Conservation (phyloP, 1,284 basidiomycete species). For the Gomphus sp. region DNA sequence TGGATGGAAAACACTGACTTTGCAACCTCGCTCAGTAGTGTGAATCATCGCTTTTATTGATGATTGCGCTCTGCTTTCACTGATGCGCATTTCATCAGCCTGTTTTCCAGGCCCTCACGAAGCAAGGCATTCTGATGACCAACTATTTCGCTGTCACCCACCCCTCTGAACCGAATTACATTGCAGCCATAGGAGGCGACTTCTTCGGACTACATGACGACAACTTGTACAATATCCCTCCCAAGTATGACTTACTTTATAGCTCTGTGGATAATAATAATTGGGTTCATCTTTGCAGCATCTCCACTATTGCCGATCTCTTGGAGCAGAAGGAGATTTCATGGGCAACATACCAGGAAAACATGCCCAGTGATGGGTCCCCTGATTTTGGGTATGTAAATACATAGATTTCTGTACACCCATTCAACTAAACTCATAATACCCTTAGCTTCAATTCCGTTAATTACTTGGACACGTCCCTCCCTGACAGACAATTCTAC, state of each 20-base stretch:
- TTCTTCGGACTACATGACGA: slow-evolving; percentile 51
- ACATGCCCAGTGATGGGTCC: slow-evolving; percentile 48
- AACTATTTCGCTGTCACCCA: slow-evolving; percentile 53
- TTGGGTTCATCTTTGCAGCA: slow-evolving; percentile 26
- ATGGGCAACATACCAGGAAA: slow-evolving; percentile 52
- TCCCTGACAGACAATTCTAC: slow-evolving; percentile 35
- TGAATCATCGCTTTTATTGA: background rate
- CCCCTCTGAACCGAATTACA: slow-evolving; percentile 52
- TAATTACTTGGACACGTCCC: slow-evolving; percentile 36
- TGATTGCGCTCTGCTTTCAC: background rate
- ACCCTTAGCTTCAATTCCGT: background rate
- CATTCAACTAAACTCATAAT: background rate
- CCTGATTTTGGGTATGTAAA: slow-evolving; percentile 25
- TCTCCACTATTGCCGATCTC: slow-evolving; percentile 55
- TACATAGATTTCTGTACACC: background rate
- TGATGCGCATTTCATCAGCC: slow-evolving; percentile 10
- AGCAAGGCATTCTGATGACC: slow-evolving; percentile 42
- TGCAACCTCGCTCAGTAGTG: slow-evolving; percentile 16
- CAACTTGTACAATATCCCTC: slow-evolving; percentile 23
- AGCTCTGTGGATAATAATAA: background rate
- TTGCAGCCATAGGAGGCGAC: slow-evolving; percentile 41
- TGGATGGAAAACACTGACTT: slow-evolving; percentile 58
- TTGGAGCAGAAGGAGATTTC: slow-evolving; percentile 47
- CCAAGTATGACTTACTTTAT: slow-evolving; percentile 17
- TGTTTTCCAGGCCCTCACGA: slow-evolving; percentile 39